These are phyloP conservation scores for Acidomyces sp. DNA, from an alignment of 495 filamentous ascomycete species.

Conservation along the genomic window DNA sequence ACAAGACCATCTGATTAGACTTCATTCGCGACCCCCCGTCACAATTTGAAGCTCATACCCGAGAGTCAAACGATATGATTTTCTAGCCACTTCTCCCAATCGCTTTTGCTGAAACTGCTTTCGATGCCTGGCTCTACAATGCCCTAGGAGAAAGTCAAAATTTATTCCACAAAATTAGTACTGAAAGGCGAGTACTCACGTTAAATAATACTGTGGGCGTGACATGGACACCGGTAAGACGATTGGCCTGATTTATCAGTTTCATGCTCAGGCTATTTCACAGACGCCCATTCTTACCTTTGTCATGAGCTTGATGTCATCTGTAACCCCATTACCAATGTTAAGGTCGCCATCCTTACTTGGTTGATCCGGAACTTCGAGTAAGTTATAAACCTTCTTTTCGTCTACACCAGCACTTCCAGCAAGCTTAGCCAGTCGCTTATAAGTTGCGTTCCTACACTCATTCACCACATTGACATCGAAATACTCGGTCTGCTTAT, in stretches of 20 bases:
- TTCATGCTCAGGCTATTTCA: conserved; percentile 73
- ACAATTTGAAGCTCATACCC: too few relatives aligned
- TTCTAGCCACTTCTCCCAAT: conserved; percentile 77
- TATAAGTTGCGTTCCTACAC: conserved; percentile 72
- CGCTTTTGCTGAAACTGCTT: conserved; percentile 58
- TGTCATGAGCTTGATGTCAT: conserved; percentile 72
- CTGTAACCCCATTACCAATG: conserved; percentile 62
- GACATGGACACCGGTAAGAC: conserved; percentile 71
- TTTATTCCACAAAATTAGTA: background rate
- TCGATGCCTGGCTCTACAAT: conserved; percentile 66
- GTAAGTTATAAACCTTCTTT: conserved; percentile 45
- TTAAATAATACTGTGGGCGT: conserved; percentile 83
- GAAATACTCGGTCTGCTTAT: conserved; percentile 57
- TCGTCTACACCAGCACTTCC: conserved; percentile 54
- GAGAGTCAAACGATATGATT: conserved; percentile 56
- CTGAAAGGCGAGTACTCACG: conserved; percentile 26
- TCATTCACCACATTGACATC: conserved; percentile 73
- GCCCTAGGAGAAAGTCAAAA: conserved; percentile 34
- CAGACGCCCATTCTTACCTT: conserved; percentile 70
- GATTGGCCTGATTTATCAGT: conserved; percentile 53
- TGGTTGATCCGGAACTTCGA: conserved; percentile 51
- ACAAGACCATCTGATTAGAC: too few relatives aligned
- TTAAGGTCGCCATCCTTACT: conserved; percentile 54
- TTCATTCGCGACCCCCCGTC: too few relatives aligned
- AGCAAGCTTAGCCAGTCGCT: conserved; percentile 56